phyloP scores from a whole-genome alignment of 257 asterid species.

The Prunella vulgaris region DNA sequence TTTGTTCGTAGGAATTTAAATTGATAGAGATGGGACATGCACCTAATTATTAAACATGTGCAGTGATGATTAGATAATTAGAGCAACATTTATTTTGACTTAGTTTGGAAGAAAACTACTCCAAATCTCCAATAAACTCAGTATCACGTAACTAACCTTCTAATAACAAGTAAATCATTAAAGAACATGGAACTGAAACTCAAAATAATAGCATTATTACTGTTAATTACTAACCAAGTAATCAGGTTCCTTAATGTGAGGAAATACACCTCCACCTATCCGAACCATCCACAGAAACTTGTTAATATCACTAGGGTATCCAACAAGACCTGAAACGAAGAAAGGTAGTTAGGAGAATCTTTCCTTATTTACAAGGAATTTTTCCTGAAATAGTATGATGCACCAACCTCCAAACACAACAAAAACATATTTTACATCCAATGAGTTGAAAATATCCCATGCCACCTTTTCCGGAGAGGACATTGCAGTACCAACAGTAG shows the following conservation, averaged over 20 bases:
- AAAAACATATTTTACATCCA: conserved; percentile 98
- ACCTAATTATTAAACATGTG: too few species aligned
- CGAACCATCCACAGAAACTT: conserved; percentile 99
- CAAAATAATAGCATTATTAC: not conserved
- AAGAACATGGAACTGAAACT: not conserved
- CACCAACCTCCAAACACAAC: conserved; percentile 98
- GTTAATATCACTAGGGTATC: conserved; percentile 97
- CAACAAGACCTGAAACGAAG: conserved; percentile 77
- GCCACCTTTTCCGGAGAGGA: conserved; percentile 98
- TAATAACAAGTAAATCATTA: not conserved
- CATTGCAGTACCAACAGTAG: conserved; percentile 99
- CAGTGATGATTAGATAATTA: too few species aligned
- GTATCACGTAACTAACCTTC: not conserved
- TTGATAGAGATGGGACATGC: too few species aligned
- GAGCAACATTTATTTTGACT: not conserved
- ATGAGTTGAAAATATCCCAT: conserved; percentile 90
- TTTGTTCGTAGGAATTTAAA: too few species aligned
- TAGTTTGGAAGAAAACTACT: not conserved
- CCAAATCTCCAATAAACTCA: too few species aligned
- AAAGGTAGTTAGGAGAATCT: conserved; percentile 21
- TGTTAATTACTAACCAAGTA: conserved; percentile 65
- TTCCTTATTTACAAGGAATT: not conserved
- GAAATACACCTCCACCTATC: conserved; percentile 97
- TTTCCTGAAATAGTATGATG: conserved; percentile 6
- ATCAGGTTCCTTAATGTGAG: conserved; percentile 98